Evolutionary conservation across 805 yeast species (phyloP).

Genomic region (Spathaspora girioi): DNA sequence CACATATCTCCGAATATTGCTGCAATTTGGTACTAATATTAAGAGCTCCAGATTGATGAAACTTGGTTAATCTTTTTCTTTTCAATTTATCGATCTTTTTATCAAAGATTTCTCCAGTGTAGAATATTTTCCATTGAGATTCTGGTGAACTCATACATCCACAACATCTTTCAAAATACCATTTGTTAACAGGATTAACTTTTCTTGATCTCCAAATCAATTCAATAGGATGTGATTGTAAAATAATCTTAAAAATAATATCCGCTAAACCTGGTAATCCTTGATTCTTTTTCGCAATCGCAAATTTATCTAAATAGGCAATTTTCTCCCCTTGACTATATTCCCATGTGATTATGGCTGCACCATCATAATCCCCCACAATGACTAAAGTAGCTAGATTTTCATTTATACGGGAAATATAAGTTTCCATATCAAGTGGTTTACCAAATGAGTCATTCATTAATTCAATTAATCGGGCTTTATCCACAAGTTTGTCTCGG

Average conservation of each 20-base stretch:
- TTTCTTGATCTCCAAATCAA: constrained; percentile 87
- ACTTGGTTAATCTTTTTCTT: neutral
- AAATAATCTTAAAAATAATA: constrained; percentile 78
- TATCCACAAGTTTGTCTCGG: constrained; percentile 42
- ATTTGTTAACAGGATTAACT: constrained; percentile 88
- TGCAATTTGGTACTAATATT: constrained; percentile 30
- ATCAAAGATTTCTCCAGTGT: constrained; percentile 38
- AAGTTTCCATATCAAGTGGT: constrained; percentile 60
- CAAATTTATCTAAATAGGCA: constrained; percentile 91
- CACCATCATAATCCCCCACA: constrained; percentile 94
- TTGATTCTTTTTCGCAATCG: constrained; percentile 77
- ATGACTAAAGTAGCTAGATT: constrained; percentile 73
- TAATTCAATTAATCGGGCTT: constrained; percentile 53
- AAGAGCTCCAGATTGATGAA: constrained; percentile 5
- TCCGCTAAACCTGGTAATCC: constrained; percentile 95
- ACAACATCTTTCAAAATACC: constrained; percentile 91
- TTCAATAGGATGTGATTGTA: constrained; percentile 64
- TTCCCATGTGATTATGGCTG: constrained; percentile 90
- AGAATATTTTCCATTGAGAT: constrained; percentile 40
- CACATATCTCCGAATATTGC: constrained; percentile 53
- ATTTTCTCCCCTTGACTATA: constrained; percentile 26
- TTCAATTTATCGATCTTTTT: constrained; percentile 25
- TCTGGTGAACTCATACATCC: constrained; percentile 50
- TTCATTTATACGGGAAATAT: constrained; percentile 61
- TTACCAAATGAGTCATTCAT: constrained; percentile 80